Percentiles rank a stretch among this genome's conserved stretches.
phyloP scores from a whole-genome alignment of 176 grass and related monocot species.

The Lolium perenne region DNA sequence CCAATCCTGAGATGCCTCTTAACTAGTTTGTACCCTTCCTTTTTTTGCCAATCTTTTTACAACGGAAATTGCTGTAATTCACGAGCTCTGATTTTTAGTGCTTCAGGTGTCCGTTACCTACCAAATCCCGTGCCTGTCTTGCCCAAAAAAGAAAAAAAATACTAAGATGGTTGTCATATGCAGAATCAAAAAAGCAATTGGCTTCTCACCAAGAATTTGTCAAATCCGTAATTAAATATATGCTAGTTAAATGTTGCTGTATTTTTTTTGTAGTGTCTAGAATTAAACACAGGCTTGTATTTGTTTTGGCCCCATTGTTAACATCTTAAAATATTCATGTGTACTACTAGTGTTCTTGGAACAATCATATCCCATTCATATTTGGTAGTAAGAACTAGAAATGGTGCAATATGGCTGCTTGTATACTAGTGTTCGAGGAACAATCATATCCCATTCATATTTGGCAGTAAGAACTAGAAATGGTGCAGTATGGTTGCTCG shows the following conservation, averaged over 20 bases:
- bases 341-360: not conserved
- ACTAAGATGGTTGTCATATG: not conserved
- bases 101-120: slow-evolving; percentile 15
- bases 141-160: not conserved
- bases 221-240: not conserved
- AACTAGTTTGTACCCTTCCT: not conserved
- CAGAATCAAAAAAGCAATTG: too few species aligned
- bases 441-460: not conserved
- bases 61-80: not conserved
- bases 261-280: not conserved
- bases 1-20: not conserved
- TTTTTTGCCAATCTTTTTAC: not conserved
- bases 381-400: not conserved
- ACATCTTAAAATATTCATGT: not conserved
- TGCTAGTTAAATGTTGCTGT: not conserved
- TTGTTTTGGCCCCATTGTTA: not conserved
- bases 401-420: not conserved
- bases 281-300: not conserved
- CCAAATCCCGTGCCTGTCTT: not conserved
- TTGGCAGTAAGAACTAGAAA: not conserved
- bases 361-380: not conserved
- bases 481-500: not conserved
- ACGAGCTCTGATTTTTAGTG: not conserved
- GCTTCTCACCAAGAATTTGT: not conserved
- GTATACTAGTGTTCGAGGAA: not conserved